phyloP scores from a whole-genome alignment of 139 green algal species.

The Asterochloris erici region DNA sequence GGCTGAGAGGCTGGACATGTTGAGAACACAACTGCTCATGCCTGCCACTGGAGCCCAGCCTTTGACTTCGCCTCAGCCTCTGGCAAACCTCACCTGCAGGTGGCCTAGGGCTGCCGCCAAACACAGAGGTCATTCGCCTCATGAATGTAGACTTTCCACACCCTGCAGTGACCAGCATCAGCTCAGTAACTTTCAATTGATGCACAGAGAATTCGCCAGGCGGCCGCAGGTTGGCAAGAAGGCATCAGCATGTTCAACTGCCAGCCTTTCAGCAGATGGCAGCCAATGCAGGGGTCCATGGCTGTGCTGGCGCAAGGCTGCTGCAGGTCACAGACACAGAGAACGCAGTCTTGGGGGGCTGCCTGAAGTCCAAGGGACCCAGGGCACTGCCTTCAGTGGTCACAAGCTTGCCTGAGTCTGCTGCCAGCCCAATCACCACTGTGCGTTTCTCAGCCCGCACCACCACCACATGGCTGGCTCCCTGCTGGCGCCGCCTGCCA shows the following conservation, averaged over 20 bases:
- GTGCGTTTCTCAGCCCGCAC: constrained; percentile 49
- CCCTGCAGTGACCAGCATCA: constrained; percentile 42
- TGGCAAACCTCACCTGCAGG: constrained; percentile 61
- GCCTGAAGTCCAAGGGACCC: background rate
- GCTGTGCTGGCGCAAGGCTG: background rate
- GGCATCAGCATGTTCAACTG: no score
- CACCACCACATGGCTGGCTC: constrained; percentile 27
- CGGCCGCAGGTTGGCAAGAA: background rate
- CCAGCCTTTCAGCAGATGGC: no score
- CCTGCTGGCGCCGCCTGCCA: background rate
- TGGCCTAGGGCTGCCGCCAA: constrained; percentile 88
- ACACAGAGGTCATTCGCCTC: constrained; percentile 96
- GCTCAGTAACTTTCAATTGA: background rate
- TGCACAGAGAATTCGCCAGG: background rate
- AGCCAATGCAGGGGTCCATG: no score
- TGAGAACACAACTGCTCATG: no score
- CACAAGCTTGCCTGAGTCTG: constrained; percentile 79
- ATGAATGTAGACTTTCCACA: constrained; percentile 99
- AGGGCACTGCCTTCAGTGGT: background rate
- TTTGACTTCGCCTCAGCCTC: background rate
- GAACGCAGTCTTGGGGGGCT: background rate
- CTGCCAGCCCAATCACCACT: constrained; percentile 95
- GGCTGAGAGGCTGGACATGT: no score
- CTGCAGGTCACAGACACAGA: background rate
- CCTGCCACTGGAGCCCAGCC: background rate